Evolutionary conservation across 148 eudicot species (phyloP), one percentile per base, ranked within the genome.

Genomic region (Dianthus caryophyllus): DNA sequence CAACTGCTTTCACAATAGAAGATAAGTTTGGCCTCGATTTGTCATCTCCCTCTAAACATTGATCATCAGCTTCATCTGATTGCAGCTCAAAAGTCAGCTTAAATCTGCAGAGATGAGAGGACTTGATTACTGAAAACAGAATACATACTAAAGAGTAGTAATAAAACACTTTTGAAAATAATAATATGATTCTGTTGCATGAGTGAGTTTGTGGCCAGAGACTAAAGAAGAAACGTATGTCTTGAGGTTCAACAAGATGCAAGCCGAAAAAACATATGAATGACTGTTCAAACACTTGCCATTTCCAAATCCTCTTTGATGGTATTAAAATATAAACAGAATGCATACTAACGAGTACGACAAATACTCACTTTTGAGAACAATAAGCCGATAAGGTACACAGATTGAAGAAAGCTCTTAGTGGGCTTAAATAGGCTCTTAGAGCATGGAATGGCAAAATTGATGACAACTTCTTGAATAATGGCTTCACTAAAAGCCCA

Each of bases 21-120:
- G 87, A 77, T 73, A 91, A 88, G 64, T 76, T 66, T 73, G 90
- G 98, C 80, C 86, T 74, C 48, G 76, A 75, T 65, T 24, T 64
- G 30, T 81, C 87, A 69, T 83, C 94, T 57, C 71, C 64, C 38
- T 79, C 87, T 30, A 17, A 74, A 51, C 80, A 86, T 66, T 80
- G 77, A 51, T 68, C 85, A 78, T 89, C 88, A 69, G 68, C 43
- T 63, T 84, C 94, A 65, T 62, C 85, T 1, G 68, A 67, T 60
- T 74, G 74, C 73, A 88, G 81, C 64, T 86, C 79, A 73, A 69
- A 83, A 46, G 79, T 75, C 56, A 89, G 75, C 80, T 86, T 83
- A 76, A 81, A 90, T 82, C 98, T 93, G 80, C 25, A 64, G 9
- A 73, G 39, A 21, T 21, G 26, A 53, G 4, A 39, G 58, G 48